These are phyloP conservation scores for Kazachstania taianensis DNA, from an alignment of 805 yeast species.

Conservation along the genomic window DNA sequence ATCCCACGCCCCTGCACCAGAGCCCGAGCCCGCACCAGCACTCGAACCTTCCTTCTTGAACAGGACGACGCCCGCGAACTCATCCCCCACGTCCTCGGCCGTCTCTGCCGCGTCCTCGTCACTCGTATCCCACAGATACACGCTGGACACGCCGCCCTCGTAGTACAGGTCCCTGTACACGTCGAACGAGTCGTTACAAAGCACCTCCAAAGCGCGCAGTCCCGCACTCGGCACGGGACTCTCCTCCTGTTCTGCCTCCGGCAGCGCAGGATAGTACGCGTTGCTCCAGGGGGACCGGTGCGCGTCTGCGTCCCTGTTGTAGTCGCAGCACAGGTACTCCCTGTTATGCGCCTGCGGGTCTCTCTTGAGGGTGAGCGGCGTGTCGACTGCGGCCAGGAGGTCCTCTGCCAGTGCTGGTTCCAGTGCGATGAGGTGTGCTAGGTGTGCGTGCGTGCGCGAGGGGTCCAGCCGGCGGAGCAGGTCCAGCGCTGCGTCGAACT, in stretches of 20 bases:
- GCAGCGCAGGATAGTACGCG: slow-evolving; percentile 36
- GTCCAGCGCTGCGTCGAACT: slow-evolving; percentile 68
- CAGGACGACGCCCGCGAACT: slow-evolving; percentile 84
- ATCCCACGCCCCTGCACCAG: slow-evolving; percentile 78
- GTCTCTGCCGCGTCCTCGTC: slow-evolving; percentile 34
- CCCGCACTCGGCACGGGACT: slow-evolving; percentile 63
- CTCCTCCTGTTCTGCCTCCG: slow-evolving; percentile 46
- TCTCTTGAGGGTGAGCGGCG: slow-evolving; percentile 44
- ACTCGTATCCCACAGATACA: slow-evolving; percentile 88
- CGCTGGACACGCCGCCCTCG: slow-evolving; percentile 87
- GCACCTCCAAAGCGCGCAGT: slow-evolving; percentile 63
- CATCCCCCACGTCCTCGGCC: slow-evolving; percentile 9
- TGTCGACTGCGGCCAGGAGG: slow-evolving; percentile 74
- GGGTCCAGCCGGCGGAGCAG: slow-evolving; percentile 70
- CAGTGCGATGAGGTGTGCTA: slow-evolving; percentile 37
- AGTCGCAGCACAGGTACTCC: slow-evolving; percentile 77
- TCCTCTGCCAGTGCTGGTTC: slow-evolving; percentile 75
- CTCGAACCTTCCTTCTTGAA: slow-evolving; percentile 47
- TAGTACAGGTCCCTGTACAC: slow-evolving; percentile 87
- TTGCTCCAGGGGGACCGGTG: slow-evolving; percentile 89
- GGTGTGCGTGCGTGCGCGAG: slow-evolving; percentile 38
- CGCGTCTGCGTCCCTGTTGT: slow-evolving; percentile 89
- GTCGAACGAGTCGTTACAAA: slow-evolving; percentile 86
- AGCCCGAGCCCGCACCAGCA: no score
- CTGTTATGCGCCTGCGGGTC: slow-evolving; percentile 36